Evolutionary conservation across 2,329 filamentous ascomycete species (phyloP).

Genomic region (Aspergillus tamarii): DNA sequence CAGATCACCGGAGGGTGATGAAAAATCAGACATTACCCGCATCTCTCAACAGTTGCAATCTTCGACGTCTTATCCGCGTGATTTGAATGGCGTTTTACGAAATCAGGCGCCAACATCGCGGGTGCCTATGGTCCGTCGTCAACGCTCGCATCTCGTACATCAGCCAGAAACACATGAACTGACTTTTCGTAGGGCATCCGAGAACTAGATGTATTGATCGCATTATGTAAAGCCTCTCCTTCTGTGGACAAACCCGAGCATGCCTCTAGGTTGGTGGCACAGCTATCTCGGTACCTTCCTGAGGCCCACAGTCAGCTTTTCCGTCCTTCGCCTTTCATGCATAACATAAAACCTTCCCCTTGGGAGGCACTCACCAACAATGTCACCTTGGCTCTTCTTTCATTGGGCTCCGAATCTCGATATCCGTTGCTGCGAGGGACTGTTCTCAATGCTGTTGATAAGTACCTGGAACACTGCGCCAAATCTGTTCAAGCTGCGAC

Average conservation of each 20-base stretch:
- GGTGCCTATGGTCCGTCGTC: slow-evolving; percentile 41
- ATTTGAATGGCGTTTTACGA: slow-evolving; percentile 40
- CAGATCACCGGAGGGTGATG: slow-evolving; percentile 31
- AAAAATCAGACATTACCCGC: slow-evolving; percentile 40
- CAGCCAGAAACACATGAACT: slow-evolving; percentile 18
- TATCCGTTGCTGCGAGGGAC: slow-evolving; percentile 70
- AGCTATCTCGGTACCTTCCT: slow-evolving; percentile 81
- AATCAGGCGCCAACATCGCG: slow-evolving; percentile 42
- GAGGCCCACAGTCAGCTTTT: slow-evolving; percentile 82
- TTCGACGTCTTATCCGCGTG: slow-evolving; percentile 29
- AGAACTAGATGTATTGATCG: slow-evolving; percentile 89
- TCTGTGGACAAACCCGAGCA: slow-evolving; percentile 70
- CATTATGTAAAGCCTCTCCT: slow-evolving; percentile 87
- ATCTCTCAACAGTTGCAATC: slow-evolving; percentile 37
- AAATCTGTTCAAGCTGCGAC: slow-evolving; percentile 61
- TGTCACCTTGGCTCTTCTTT: slow-evolving; percentile 79
- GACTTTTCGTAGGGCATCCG: slow-evolving; percentile 67
- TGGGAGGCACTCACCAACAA: slow-evolving; percentile 82
- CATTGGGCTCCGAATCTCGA: slow-evolving; percentile 65
- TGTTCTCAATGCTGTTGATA: slow-evolving; percentile 68
- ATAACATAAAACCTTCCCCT: slow-evolving; percentile 81
- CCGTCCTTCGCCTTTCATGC: slow-evolving; percentile 77
- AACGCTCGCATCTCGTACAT: background rate
- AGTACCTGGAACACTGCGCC: slow-evolving; percentile 73
- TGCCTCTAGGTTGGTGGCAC: slow-evolving; percentile 76